Evolutionary conservation across 2,329 filamentous ascomycete genomes (phyloP), one percentile per base, ranked within the genome.

Genomic region (Pestalotiopsis fici): DNA sequence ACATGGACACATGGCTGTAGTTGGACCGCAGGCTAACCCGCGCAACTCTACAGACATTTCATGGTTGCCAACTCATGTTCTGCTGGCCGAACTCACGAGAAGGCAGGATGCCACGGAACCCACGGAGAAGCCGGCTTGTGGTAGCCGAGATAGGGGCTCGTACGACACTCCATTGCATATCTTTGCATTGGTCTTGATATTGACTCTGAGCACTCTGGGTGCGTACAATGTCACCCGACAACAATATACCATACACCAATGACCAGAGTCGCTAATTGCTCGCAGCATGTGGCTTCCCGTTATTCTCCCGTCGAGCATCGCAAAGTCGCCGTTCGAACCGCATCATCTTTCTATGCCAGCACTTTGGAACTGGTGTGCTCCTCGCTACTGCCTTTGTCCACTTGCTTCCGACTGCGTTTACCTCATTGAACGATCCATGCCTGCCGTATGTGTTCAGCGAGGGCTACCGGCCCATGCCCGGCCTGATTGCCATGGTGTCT

Each of bases 331-430:
- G 86, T 65, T 89, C 90, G 64, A 85, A 84, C 69, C 84, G 78
- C 25, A 84, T 91, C 72, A 85, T 91, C 70, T 91, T 92, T 76
- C 82, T 90, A 70, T 90, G 89, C 73, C 88, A 91, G 71, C 91
- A 94, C 80, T 92, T 93, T 71, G 92, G 93, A 74, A 96, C 93
- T 1, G 93, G 93, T 68, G 93, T 96, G 23, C 83, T 96, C n/a
- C 91, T 96, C 69, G 93, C 93, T 12, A 96, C 93, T 1, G 93
- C 93, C 66, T 96, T 96, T 74, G 92, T 95, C 28, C 93, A 95
- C 80, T 83, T 92, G 13, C 85, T 91, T 3, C 90, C 88, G 65
- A 92, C 88, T 28, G 90, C 91, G 0, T 93, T 93, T 73, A 78
- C 84, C 67, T 90, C 89, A 54, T 82, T 92, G 23, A 91, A 86